Conservation (phyloP, 2,329 filamentous ascomycete species). For the Madurella mycetomatis region DNA sequence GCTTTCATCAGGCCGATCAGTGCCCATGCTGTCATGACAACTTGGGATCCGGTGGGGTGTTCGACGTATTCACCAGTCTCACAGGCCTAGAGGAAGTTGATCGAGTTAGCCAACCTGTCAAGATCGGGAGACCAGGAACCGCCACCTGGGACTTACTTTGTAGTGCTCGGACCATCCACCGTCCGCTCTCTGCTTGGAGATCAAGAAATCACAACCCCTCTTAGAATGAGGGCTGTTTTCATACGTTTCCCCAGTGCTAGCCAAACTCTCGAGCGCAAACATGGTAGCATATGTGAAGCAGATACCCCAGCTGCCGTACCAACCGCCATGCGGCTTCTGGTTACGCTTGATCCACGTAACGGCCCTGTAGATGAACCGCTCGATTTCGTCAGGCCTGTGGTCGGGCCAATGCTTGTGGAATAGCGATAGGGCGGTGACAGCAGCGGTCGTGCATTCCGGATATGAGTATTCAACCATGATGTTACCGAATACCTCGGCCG, state of each 20-base stretch:
- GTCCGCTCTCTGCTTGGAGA: slow-evolving; percentile 79
- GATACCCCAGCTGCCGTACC: slow-evolving; percentile 98
- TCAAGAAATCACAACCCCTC: slow-evolving; percentile 77
- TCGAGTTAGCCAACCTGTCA: neutral
- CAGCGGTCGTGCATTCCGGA: slow-evolving; percentile 93
- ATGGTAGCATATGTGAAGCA: slow-evolving; percentile 97
- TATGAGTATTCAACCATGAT: slow-evolving; percentile 99
- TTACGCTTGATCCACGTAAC: slow-evolving; percentile 77
- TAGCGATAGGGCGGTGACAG: slow-evolving; percentile 78
- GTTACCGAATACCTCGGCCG: slow-evolving; percentile 89
- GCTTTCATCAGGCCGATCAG: slow-evolving; percentile 78
- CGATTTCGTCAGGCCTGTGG: slow-evolving; percentile 74
- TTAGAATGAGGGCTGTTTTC: slow-evolving; percentile 65
- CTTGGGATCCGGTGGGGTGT: slow-evolving; percentile 71
- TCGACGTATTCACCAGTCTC: slow-evolving; percentile 72
- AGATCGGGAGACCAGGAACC: neutral
- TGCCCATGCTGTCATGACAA: slow-evolving; percentile 94
- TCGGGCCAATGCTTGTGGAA: slow-evolving; percentile 78
- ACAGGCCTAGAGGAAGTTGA: slow-evolving; percentile 52
- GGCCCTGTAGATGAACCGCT: slow-evolving; percentile 65
- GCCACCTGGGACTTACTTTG: slow-evolving; percentile 43
- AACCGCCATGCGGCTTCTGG: slow-evolving; percentile 79
- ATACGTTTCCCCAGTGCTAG: slow-evolving; percentile 77
- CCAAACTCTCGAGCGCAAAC: slow-evolving; percentile 88
- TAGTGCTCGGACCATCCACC: slow-evolving; percentile 98